Evolutionary conservation across 192 early-diverging fungal species (phyloP).

Genomic region (Pilaira anomala): DNA sequence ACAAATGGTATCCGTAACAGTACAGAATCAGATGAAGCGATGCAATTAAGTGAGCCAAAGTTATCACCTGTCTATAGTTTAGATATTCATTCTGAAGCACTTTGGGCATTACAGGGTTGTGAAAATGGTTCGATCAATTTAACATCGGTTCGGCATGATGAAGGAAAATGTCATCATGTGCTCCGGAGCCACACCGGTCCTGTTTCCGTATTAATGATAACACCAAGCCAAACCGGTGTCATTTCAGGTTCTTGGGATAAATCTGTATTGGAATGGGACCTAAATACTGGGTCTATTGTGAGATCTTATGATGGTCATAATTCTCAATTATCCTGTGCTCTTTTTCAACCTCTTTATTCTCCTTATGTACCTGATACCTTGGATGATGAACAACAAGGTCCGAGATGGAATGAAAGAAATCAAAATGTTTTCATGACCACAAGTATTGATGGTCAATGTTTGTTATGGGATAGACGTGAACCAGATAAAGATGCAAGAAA

Average conservation of each 20-base stretch:
- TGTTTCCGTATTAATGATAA: slow-evolving; percentile 79
- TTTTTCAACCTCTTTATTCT: slow-evolving; percentile 60
- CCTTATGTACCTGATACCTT: background rate
- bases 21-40: background rate
- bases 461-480: slow-evolving; percentile 74
- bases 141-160: slow-evolving; percentile 88
- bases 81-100: slow-evolving; percentile 88
- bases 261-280: slow-evolving; percentile 77
- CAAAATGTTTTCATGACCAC: slow-evolving; percentile 61
- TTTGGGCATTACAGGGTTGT: slow-evolving; percentile 79
- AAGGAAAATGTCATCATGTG: slow-evolving; percentile 84
- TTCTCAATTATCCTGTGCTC: slow-evolving; percentile 78
- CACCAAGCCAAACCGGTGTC: slow-evolving; percentile 75
- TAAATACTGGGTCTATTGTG: slow-evolving; percentile 72
- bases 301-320: slow-evolving; percentile 69
- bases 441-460: slow-evolving; percentile 70
- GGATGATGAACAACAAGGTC: background rate
- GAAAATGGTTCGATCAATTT: slow-evolving; percentile 85
- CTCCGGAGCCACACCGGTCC: slow-evolving; percentile 77
- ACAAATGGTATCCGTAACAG: too few species aligned
- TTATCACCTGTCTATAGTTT: slow-evolving; percentile 91
- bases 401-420: slow-evolving; percentile 21
- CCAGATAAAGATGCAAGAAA: slow-evolving; percentile 46
- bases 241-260: slow-evolving; percentile 98
- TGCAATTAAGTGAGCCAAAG: slow-evolving; percentile 47